Base-by-base conservation (phyloP, 345 rosid species). In the Geranium rotundifolium region DNA sequence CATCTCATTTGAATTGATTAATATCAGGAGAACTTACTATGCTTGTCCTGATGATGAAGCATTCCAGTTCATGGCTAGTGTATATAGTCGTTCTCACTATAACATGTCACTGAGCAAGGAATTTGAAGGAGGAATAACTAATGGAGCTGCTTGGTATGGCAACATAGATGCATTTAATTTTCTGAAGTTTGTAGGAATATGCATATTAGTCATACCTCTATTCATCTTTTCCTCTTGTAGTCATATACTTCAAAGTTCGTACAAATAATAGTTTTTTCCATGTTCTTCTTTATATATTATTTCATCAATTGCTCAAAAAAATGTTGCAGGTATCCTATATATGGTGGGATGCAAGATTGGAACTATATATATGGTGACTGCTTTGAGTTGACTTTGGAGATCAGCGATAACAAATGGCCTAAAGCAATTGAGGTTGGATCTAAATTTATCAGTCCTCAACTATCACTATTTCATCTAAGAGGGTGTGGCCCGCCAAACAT, bases 311-410 rank as follows among this genome's bases (percentile, higher is more conserved):
- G 54, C 54, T 61, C 60, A 50, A 75, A 63, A 63, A 74, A 60
- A 59, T 67, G 70, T 23, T 71, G 57, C 81, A 92, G 98, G 96
- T 93, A 90, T 70, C 99, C 99, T 7, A 83, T 93, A 59, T 93
- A 90, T 80, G 99, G 96, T 59, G 99, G 91, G 72, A 93, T 90
- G 99, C 99, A 93, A 78, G 99, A 90, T 65, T 93, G 97, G 97
- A 93, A 93, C 74, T 93, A 93, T 75, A 85, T 93, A 72, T 76
- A 90, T 75, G 99, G 86, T 66, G 91, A 85, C 60, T 93, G 99
- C 79, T 85, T 93, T 61, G 99, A 93, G 72, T 77, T 93, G 82
- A 93, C 97, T n/a, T 75, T 93, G 79, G 97, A 93, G 82, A 75
- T 90, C 29, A 88, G 99, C 58, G 96, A 93, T 68, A 72, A 84